These are phyloP conservation scores for Termitomyces sp. DNA, from an alignment of 768 basidiomycete genomes.

Conservation along the genomic window DNA sequence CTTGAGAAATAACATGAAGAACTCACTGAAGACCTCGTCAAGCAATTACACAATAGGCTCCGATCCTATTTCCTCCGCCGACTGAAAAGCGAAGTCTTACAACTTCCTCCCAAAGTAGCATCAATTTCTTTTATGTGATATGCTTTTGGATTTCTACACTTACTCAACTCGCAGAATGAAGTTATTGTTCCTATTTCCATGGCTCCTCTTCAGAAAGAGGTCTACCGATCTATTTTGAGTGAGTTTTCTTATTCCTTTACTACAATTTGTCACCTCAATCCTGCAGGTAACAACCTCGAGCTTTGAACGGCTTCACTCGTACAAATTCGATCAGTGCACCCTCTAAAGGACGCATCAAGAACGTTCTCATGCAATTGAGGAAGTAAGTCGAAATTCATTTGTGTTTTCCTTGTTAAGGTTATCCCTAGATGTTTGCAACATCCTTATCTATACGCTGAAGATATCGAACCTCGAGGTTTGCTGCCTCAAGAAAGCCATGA, in stretches of 20 bases:
- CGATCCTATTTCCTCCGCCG: slow-evolving; percentile 92
- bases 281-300: slow-evolving; percentile 66
- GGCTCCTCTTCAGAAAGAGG: slow-evolving; percentile 80
- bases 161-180: slow-evolving; percentile 59
- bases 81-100: slow-evolving; percentile 88
- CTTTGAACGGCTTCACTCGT: slow-evolving; percentile 59
- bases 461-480: slow-evolving; percentile 73
- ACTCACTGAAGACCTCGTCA: slow-evolving; percentile 77
- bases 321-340: slow-evolving; percentile 28
- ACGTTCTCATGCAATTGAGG: slow-evolving; percentile 83
- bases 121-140: background rate
- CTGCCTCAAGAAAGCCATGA: slow-evolving; percentile 61
- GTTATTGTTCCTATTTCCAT: slow-evolving; percentile 91
- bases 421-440: slow-evolving; percentile 77
- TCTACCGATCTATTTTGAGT: slow-evolving; percentile 87
- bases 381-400: slow-evolving; percentile 49
- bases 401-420: background rate
- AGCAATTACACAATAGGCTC: slow-evolving; percentile 72
- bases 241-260: slow-evolving; percentile 19
- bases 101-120: slow-evolving; percentile 84
- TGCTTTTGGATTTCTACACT: background rate
- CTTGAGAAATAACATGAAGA: slow-evolving; percentile 75
- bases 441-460: slow-evolving; percentile 79
- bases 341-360: slow-evolving; percentile 64
- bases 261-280: slow-evolving; percentile 1